Conservation (phyloP, 192 early-diverging fungal species). For the Backusella morwellensis region DNA sequence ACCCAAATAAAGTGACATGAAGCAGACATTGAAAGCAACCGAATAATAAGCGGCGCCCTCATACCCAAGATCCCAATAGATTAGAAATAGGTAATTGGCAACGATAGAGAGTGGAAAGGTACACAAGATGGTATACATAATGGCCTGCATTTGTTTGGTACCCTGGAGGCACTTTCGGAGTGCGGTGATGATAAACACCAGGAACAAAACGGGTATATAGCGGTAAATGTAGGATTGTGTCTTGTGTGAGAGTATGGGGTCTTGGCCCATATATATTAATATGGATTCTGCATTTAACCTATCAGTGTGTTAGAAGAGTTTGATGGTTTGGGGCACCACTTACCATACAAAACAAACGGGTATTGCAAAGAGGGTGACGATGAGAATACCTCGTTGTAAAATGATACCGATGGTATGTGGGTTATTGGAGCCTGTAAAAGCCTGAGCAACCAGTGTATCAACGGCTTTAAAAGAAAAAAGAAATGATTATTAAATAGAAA, state of each 20-base stretch:
- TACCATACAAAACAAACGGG: slow-evolving; percentile 17
- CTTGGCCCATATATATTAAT: slow-evolving; percentile 26
- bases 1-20: background rate
- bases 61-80: slow-evolving; percentile 2
- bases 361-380: slow-evolving; percentile 2
- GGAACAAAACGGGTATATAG: slow-evolving; percentile 14
- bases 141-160: slow-evolving; percentile 19
- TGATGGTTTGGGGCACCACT: no score
- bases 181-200: background rate
- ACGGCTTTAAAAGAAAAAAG: slow-evolving; percentile 5
- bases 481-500: background rate
- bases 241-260: slow-evolving; percentile 14
- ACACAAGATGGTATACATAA: slow-evolving; percentile 13
- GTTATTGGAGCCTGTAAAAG: slow-evolving; percentile 24
- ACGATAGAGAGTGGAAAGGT: slow-evolving; percentile 12
- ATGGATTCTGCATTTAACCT: slow-evolving; percentile 24
- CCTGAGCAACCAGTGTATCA: slow-evolving; percentile 30
- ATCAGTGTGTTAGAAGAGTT: background rate
- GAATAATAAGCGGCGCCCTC: slow-evolving; percentile 2
- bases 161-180: slow-evolving; percentile 19
- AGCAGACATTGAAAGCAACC: background rate
- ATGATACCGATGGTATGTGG: slow-evolving; percentile 23
- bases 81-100: slow-evolving; percentile 14
- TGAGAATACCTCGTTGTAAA: slow-evolving; percentile 20
- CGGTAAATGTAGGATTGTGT: slow-evolving; percentile 14